Evolutionary conservation across 2,329 filamentous ascomycete species (phyloP).

Genomic region (Teratosphaeria gauchensis): DNA sequence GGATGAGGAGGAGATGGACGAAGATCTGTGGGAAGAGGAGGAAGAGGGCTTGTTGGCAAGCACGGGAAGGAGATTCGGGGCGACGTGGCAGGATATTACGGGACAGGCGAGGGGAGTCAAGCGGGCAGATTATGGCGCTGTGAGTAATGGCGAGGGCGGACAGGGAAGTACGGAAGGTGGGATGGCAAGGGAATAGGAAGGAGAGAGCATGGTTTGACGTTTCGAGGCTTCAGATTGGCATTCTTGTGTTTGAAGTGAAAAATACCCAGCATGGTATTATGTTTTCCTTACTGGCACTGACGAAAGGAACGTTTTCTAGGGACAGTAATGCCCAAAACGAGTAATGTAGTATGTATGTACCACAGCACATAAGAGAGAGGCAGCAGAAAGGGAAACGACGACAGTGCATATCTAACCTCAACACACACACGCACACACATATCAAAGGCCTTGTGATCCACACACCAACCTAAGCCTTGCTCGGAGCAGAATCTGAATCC

Average conservation of each 20-base stretch:
- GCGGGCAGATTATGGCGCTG: slow-evolving; percentile 22
- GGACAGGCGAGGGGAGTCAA: slow-evolving; percentile 40
- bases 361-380: not conserved
- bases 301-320: not conserved
- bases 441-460: no score
- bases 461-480: no score
- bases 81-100: slow-evolving; percentile 81
- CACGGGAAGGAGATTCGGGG: slow-evolving; percentile 71
- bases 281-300: not conserved
- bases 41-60: slow-evolving; percentile 85
- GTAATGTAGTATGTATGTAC: not conserved
- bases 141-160: not conserved
- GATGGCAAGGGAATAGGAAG: not conserved
- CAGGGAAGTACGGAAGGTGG: not conserved
- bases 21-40: slow-evolving; percentile 83
- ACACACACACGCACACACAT: no score
- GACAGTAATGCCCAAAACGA: not conserved
- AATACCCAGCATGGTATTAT: not conserved
- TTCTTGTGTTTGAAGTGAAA: not conserved
- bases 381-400: not conserved
- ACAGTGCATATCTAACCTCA: no score
- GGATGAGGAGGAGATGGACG: slow-evolving; percentile 68
- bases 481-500: no score
- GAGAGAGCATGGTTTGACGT: not conserved
- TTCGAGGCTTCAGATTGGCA: not conserved